phyloP scores from a whole-genome alignment of 257 asterid species.

The Nicotiana tomentosiformis region DNA sequence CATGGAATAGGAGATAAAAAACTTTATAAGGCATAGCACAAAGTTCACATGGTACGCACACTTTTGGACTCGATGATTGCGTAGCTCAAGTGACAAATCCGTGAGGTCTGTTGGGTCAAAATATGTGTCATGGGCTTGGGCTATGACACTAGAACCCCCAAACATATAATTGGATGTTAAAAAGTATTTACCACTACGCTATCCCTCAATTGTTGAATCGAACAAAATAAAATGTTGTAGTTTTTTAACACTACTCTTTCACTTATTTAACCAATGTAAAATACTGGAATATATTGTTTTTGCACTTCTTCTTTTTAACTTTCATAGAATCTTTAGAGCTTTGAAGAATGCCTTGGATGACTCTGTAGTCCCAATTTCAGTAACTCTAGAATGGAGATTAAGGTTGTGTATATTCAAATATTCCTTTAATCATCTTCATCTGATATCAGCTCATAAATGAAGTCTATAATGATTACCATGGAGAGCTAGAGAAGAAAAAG shows the following conservation, averaged over 20 bases:
- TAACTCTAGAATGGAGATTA: neutral
- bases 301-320: neutral
- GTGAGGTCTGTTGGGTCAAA: too few relatives aligned
- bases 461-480: too few relatives aligned
- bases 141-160: neutral
- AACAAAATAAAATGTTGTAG: neutral
- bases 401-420: neutral
- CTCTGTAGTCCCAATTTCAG: too few relatives aligned
- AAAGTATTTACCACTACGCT: neutral
- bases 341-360: neutral
- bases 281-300: neutral
- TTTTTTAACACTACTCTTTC: neutral
- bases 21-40: too few relatives aligned
- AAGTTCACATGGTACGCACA: too few relatives aligned
- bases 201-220: neutral
- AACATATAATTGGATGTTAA: neutral
- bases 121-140: too few relatives aligned
- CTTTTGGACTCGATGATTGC: too few relatives aligned
- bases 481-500: too few relatives aligned
- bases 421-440: neutral
- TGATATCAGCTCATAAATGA: too few relatives aligned
- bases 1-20: too few relatives aligned
- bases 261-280: neutral
- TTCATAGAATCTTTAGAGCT: neutral
- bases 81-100: too few relatives aligned